A percentile compares a stretch with the other conserved stretches of the same genome.
These are phyloP conservation scores for Emericellopsis cladophorae DNA, from an alignment of 2,329 filamentous ascomycete genomes.

Conservation along the genomic window DNA sequence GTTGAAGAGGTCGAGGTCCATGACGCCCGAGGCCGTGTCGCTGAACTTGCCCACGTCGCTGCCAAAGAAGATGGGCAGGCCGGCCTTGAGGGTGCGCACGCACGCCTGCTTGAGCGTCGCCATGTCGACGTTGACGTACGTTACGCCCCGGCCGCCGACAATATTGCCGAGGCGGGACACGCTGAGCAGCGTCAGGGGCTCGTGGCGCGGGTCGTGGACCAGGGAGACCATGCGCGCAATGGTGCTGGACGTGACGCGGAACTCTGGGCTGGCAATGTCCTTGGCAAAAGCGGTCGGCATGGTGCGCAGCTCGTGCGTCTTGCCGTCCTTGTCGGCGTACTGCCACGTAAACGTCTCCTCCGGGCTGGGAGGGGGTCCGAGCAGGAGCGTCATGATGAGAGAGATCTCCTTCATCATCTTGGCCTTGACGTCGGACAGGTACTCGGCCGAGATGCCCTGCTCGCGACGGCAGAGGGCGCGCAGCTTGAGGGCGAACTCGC, in stretches of 20 bases:
- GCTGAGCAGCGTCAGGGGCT: slow-evolving; percentile 58
- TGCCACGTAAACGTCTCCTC: slow-evolving; percentile 66
- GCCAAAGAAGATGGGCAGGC: slow-evolving; percentile 78
- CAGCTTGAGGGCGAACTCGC: slow-evolving; percentile 69
- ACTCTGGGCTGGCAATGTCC: slow-evolving; percentile 48
- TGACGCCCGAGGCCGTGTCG: slow-evolving; percentile 55
- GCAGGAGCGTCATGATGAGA: slow-evolving; percentile 65
- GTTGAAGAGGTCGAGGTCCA: slow-evolving; percentile 67
- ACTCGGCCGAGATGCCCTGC: slow-evolving; percentile 15
- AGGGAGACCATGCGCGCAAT: slow-evolving; percentile 66
- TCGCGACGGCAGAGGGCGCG: slow-evolving; percentile 35
- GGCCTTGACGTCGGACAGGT: slow-evolving; percentile 43
- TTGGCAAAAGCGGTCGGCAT: slow-evolving; percentile 62
- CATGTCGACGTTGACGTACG: slow-evolving; percentile 77
- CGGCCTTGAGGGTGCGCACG: slow-evolving; percentile 65
- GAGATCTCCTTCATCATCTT: slow-evolving; percentile 73
- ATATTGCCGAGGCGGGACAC: slow-evolving; percentile 74
- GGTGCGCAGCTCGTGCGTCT: slow-evolving; percentile 46
- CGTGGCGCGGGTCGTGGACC: slow-evolving; percentile 74
- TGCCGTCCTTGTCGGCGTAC: slow-evolving; percentile 58
- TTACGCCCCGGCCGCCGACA: slow-evolving; percentile 60
- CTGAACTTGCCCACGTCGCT: slow-evolving; percentile 78
- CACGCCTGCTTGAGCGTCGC: slow-evolving; percentile 57
- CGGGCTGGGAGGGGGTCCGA: slow-evolving; percentile 65
- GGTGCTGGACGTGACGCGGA: slow-evolving; percentile 36